Percentiles rank a stretch among this genome's conserved stretches.
phyloP scores from a whole-genome alignment of 2,329 filamentous ascomycete species.

The Xylariaceae sp. region DNA sequence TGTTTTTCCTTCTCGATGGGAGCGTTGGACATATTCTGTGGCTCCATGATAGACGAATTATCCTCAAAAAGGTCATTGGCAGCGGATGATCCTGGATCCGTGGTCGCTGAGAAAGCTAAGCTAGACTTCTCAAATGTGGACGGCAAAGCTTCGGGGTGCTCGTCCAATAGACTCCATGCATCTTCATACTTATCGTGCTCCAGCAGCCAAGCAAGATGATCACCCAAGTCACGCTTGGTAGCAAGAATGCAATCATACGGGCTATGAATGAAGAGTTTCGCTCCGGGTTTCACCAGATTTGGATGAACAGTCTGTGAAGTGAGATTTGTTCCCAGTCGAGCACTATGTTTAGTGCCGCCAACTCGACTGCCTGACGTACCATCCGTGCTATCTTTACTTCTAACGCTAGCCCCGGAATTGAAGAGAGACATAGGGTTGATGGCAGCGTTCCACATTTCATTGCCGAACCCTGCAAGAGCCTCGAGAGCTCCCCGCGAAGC shows the following conservation, averaged over 20 bases:
- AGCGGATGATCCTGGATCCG: constrained; percentile 37
- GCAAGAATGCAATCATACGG: constrained; percentile 95
- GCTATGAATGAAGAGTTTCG: constrained; percentile 87
- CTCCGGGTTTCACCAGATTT: constrained; percentile 51
- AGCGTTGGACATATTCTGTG: constrained; percentile 56
- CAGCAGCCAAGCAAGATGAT: constrained; percentile 82
- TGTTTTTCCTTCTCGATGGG: constrained; percentile 81
- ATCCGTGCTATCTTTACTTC: constrained; percentile 58
- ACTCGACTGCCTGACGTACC: constrained; percentile 48
- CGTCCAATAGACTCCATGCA: constrained; percentile 84
- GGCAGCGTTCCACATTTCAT: constrained; percentile 85
- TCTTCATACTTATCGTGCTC: constrained; percentile 77
- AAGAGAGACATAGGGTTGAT: constrained; percentile 85
- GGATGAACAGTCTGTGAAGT: constrained; percentile 43
- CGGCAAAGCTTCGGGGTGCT: constrained; percentile 72
- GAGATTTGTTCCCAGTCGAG: constrained; percentile 25
- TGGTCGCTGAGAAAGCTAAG: constrained; percentile 39
- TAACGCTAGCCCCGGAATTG: constrained; percentile 77
- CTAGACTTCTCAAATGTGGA: constrained; percentile 36
- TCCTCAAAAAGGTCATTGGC: constrained; percentile 73
- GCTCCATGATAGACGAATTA: constrained; percentile 58
- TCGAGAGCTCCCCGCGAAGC: constrained; percentile 70
- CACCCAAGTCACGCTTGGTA: constrained; percentile 78
- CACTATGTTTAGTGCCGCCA: constrained; percentile 36
- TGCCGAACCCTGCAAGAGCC: constrained; percentile 65